A percentile compares a stretch with the other conserved stretches of the same genome.
These are phyloP conservation scores for Afroboletus lepidellus DNA, from an alignment of 1,284 basidiomycete genomes.

Conservation along the genomic window DNA sequence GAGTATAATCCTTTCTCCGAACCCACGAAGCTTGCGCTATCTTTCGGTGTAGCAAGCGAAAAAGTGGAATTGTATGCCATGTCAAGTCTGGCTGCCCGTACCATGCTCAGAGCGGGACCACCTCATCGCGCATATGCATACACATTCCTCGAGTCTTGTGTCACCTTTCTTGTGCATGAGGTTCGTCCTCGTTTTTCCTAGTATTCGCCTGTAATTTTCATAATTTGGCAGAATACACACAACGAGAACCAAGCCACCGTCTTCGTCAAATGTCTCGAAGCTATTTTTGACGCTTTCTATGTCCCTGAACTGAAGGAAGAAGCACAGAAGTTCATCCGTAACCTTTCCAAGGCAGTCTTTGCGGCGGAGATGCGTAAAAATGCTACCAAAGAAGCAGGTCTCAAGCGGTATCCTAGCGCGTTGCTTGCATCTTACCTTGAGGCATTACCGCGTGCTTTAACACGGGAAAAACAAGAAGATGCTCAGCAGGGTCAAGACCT, in stretches of 20 bases:
- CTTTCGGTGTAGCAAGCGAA: constrained; percentile 72
- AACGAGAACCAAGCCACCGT: constrained; percentile 76
- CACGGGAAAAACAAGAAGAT: constrained; percentile 62
- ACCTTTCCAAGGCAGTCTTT: constrained; percentile 70
- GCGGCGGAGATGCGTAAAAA: constrained; percentile 60
- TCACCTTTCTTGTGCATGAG: constrained; percentile 75
- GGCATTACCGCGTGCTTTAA: constrained; percentile 69
- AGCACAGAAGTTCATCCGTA: constrained; percentile 67
- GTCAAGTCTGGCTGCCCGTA: constrained; percentile 68
- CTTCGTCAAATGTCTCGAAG: constrained; percentile 72
- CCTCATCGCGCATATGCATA: constrained; percentile 68
- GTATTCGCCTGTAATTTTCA: background rate
- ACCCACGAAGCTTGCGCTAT: constrained; percentile 67
- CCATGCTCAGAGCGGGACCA: constrained; percentile 57
- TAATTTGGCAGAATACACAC: constrained; percentile 56
- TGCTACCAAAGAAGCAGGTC: constrained; percentile 50
- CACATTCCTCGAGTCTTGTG: constrained; percentile 73
- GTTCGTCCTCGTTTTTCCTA: constrained; percentile 39
- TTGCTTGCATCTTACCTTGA: constrained; percentile 75
- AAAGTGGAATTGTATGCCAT: constrained; percentile 73
- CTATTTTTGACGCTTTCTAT: constrained; percentile 78
- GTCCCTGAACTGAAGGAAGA: constrained; percentile 67
- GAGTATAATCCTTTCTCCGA: constrained; percentile 71
- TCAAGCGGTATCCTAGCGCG: constrained; percentile 58
- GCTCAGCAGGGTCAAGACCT: constrained; percentile 59